Evolutionary conservation across 139 green algal genomes (phyloP).

Genomic region (Chlorella vulgaris): DNA sequence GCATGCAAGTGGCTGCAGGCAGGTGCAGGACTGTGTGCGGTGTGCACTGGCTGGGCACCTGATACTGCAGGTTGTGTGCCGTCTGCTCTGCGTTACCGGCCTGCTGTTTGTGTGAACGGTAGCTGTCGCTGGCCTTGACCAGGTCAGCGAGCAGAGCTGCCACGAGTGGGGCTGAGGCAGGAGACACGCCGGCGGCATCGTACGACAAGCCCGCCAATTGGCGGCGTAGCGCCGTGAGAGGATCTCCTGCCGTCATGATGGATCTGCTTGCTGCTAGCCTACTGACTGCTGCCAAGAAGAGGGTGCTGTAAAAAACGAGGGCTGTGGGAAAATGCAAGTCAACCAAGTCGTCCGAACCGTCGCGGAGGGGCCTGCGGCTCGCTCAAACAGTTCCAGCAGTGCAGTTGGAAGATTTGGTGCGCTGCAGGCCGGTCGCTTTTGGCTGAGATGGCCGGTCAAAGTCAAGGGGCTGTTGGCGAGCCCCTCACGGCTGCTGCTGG

Average conservation of each 20-base stretch:
- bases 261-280: neutral
- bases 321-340: too few relatives aligned
- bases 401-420: too few relatives aligned
- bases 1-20: too few relatives aligned
- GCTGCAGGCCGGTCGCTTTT: too few relatives aligned
- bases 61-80: neutral
- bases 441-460: too few relatives aligned
- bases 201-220: slow-evolving; percentile 14
- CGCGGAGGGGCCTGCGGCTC: too few relatives aligned
- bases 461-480: too few relatives aligned
- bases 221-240: neutral
- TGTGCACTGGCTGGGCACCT: slow-evolving; percentile 1
- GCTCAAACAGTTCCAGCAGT: too few relatives aligned
- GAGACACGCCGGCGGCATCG: neutral
- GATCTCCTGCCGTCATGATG: neutral
- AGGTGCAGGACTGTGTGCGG: neutral
- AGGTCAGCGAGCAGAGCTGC: slow-evolving; percentile 13
- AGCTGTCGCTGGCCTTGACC: neutral
- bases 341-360: too few relatives aligned
- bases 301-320: too few relatives aligned
- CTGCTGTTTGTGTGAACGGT: neutral
- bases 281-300: neutral
- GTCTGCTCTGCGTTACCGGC: neutral
- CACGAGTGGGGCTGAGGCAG: slow-evolving; percentile 11
- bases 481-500: too few relatives aligned